Conservation (phyloP, 805 yeast species). For the Sporopachydermia quercuum region DNA sequence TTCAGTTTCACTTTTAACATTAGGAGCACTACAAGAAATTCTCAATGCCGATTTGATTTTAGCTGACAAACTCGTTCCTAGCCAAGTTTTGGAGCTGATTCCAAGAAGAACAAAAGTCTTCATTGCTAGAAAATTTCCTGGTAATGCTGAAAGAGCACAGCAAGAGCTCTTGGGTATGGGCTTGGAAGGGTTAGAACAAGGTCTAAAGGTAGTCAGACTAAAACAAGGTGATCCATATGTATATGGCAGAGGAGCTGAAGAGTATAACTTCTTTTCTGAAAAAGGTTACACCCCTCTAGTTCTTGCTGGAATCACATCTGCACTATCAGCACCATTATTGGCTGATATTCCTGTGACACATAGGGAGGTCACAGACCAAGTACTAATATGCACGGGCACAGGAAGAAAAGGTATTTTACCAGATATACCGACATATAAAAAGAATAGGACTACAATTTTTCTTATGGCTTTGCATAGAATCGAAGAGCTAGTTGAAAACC, state of each 20-base stretch:
- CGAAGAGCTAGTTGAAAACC: slow-evolving; percentile 17
- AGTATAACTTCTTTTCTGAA: slow-evolving; percentile 47
- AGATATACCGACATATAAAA: slow-evolving; percentile 55
- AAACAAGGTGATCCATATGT: slow-evolving; percentile 97
- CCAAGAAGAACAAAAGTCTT: slow-evolving; percentile 62
- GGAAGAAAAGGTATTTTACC: slow-evolving; percentile 82
- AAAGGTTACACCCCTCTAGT: slow-evolving; percentile 64
- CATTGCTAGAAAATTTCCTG: slow-evolving; percentile 91
- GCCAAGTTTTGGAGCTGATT: slow-evolving; percentile 67
- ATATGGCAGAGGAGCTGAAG: slow-evolving; percentile 95
- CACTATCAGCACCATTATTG: slow-evolving; percentile 73
- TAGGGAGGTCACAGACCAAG: slow-evolving; percentile 84
- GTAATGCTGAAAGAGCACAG: slow-evolving; percentile 91
- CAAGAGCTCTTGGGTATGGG: slow-evolving; percentile 68
- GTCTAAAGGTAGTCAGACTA: slow-evolving; percentile 70
- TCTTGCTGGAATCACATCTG: slow-evolving; percentile 80
- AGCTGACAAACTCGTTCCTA: slow-evolving; percentile 89
- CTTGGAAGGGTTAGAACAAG: slow-evolving; percentile 42
- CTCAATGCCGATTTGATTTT: slow-evolving; percentile 69
- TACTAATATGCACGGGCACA: slow-evolving; percentile 86
- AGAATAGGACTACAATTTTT: slow-evolving; percentile 68
- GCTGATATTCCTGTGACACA: slow-evolving; percentile 86
- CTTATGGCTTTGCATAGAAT: slow-evolving; percentile 80
- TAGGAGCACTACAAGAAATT: slow-evolving; percentile 75
- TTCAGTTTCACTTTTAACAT: slow-evolving; percentile 60